phyloP scores from a whole-genome alignment of 768 basidiomycete genomes.

The Tulasnella sp. region DNA sequence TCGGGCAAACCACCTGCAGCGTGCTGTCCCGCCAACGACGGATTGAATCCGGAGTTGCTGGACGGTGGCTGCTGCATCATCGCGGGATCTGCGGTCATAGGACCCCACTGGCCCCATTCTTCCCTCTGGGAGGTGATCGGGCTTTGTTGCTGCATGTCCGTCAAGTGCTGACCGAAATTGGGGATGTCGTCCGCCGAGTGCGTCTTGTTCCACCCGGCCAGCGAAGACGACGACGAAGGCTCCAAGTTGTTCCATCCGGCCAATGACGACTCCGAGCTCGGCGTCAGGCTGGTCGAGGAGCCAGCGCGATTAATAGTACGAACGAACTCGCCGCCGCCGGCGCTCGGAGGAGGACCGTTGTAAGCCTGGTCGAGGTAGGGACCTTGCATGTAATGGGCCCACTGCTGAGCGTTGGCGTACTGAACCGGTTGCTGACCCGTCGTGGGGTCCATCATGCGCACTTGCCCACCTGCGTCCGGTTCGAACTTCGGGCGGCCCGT shows the following conservation, averaged over 20 bases:
- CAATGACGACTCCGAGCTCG: neutral
- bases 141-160: neutral
- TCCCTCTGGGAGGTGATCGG: neutral
- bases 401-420: neutral
- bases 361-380: neutral
- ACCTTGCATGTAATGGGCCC: neutral
- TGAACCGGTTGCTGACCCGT: neutral
- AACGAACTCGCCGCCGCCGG: neutral
- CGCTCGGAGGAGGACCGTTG: neutral
- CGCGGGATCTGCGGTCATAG: neutral
- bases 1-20: neutral
- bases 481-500: neutral
- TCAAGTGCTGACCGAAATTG: neutral
- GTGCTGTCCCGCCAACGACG: neutral
- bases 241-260: neutral
- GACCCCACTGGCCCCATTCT: neutral
- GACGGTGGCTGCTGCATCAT: neutral
- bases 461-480: neutral
- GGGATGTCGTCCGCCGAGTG: neutral
- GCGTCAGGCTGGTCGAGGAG: neutral
- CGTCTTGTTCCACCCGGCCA: too few relatives aligned
- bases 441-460: neutral
- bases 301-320: neutral
- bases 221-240: too few relatives aligned
- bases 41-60: neutral